Base-by-base conservation (phyloP, 345 rosid genomes). In the Mangifera indica region DNA sequence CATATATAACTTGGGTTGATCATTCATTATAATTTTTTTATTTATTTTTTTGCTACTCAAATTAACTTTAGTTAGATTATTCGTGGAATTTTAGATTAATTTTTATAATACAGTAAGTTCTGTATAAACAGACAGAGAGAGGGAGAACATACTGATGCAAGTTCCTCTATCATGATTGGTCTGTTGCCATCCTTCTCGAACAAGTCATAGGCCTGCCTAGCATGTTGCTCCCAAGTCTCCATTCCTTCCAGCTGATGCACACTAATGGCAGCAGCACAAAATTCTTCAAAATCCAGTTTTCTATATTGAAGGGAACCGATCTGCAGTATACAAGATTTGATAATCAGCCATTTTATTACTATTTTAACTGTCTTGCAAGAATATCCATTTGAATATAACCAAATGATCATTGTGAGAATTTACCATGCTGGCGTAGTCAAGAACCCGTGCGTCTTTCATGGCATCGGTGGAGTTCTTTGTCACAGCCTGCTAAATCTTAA, bases 221-320 rank as follows among this genome's bases (percentile, higher is more conserved):
- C 97, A 69, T 88, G 93, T 77, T 87, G 87, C 83, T 93, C 98
- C 98, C 98, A 93, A 77, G 79, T 80, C 21, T 84, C 91, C 86
- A 86, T 83, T 72, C 86, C 97, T 84, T 93, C 98, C 60, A 93
- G 87, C 79, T 93, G 97, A 82, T 93, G 90, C 80, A 91, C 97
- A 60, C 97, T 93, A 69, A 87, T 67, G 60, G 98, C 77, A 67
- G 93, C 89, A 34, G 97, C 93, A 79, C 95, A 93, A 83, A 93
- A 93, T 84, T 93, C 98, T 84, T 89, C 93, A 68, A 93, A 93
- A 81, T 89, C 89, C 70, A 93, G 66, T 75, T 88, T 93, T 79
- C 91, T 84, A 72, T 85, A 87, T 69, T 85, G 92, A 71, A 93
- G 77, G 76, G 86, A 78, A 71, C 90, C 85, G 59, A 93, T 72